Evolutionary conservation across 2,329 filamentous ascomycete species (phyloP), one percentile per base, ranked within the genome.

Genomic region (Alternaria solani): DNA sequence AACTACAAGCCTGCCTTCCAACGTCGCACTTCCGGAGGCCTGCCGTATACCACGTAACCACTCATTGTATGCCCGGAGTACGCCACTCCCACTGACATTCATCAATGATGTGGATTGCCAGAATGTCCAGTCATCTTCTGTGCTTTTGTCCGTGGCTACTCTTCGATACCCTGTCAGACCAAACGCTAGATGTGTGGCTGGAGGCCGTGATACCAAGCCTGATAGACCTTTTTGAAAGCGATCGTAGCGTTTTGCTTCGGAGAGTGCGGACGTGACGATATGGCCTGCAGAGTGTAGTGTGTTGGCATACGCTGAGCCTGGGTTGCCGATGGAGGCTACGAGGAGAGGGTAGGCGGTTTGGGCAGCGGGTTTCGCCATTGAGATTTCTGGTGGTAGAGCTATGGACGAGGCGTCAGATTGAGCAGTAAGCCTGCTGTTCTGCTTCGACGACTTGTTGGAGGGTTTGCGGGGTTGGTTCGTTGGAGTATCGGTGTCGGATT

Each of bases 281-380:
- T 98, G 94, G 11, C 94, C 95, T 14, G 93, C 93, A 25, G 89
- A 94, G 80, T 98, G 95, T 7, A 94, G 88, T 20, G 92, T 96
- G 64, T 90, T 85, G 66, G 87, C 86, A 78, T 94, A 94, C 23
- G 80, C 76, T 2, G 88, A 82, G 57, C 71, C 69, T 7, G 91
- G 93, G 71, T 98, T 98, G 68, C 95, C 95, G 64, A 99, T 86
- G 63, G 92, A 95, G 81, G 93, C 87, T 71, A 98, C 84, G 57
- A 98, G 87, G 69, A 96, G 87, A 39, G 82, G 80, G 52, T 78
- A 67, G 18, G 72, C 67, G 49, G 61, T 68, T 59, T 62, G 59
- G n/a, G 55, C 66, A 34, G 71, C 63, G 7, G 74, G 66, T 69
- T 75, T 75, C 42, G 61, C 54, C 60, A 62, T 63, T 44, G 20